Percentiles rank a stretch among this genome's conserved stretches.
Conservation (phyloP, 2,329 filamentous ascomycete genomes). For the Hymenoscyphus occultus region DNA sequence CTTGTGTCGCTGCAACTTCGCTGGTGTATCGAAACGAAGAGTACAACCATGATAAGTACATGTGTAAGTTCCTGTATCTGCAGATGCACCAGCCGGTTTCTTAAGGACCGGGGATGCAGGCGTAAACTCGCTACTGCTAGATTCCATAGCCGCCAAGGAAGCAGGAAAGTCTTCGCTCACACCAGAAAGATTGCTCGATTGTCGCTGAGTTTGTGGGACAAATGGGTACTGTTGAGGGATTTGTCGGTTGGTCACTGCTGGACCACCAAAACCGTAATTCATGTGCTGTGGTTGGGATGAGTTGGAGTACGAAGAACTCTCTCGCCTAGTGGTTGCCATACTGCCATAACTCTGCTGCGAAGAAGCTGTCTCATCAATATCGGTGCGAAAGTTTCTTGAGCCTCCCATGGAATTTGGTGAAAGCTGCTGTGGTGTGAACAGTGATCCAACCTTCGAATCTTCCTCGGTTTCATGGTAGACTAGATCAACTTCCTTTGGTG, state of each 20-base stretch:
- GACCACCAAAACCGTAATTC: slow-evolving; percentile 45
- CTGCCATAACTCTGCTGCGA: slow-evolving; percentile 43
- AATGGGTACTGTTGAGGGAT: slow-evolving; percentile 37
- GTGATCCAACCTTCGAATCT: slow-evolving; percentile 59
- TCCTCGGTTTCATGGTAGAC: slow-evolving; percentile 78
- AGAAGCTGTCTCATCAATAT: slow-evolving; percentile 37
- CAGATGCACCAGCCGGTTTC: slow-evolving; percentile 60
- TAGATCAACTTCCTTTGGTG: slow-evolving; percentile 85
- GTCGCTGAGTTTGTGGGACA: slow-evolving; percentile 28
- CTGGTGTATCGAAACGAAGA: slow-evolving; percentile 81
- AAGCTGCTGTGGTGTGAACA: slow-evolving; percentile 62
- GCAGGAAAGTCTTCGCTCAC: slow-evolving; percentile 34
- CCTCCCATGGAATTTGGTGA: slow-evolving; percentile 39
- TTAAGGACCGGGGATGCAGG: slow-evolving; percentile 29
- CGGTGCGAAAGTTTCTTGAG: slow-evolving; percentile 28
- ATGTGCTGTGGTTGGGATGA: slow-evolving; percentile 33
- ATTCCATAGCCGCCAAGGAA: slow-evolving; percentile 41
- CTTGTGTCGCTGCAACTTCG: slow-evolving; percentile 90
- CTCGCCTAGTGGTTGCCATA: slow-evolving; percentile 41
- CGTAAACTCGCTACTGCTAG: slow-evolving; percentile 39
- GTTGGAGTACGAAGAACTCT: slow-evolving; percentile 37
- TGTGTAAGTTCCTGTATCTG: slow-evolving; percentile 87
- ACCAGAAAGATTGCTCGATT: slow-evolving; percentile 31
- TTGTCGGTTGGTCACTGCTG: slow-evolving; percentile 36
- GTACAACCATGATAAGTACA: slow-evolving; percentile 94